A percentile compares a stretch with the other conserved stretches of the same genome.
Evolutionary conservation across 441 rosid genomes (phyloP).

Genomic region (Populus hybrid): DNA sequence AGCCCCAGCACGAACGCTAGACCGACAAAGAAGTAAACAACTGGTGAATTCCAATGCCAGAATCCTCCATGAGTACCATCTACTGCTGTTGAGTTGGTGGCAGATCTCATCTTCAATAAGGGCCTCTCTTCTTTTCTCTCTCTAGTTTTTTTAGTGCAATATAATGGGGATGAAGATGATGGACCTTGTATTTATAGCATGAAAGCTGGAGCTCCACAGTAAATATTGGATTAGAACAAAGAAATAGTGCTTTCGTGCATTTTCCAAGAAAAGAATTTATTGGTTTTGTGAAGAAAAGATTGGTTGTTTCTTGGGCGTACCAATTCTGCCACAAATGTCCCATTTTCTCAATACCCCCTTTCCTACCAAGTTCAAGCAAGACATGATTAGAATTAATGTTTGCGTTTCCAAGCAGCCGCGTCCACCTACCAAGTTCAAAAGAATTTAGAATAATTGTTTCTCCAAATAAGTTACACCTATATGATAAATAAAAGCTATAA

Average conservation of each 20-base stretch:
- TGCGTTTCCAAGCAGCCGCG: too few species aligned
- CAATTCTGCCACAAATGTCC: too few species aligned
- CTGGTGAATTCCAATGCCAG: conserved; percentile 42
- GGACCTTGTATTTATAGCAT: background rate
- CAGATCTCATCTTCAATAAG: conserved; percentile 2
- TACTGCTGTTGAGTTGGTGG: conserved; percentile 24
- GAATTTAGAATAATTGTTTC: too few species aligned
- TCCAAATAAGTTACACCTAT: too few species aligned
- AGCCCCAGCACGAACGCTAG: conserved; percentile 52
- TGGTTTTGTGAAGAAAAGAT: too few species aligned
- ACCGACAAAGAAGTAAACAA: conserved; percentile 50
- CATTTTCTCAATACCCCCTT: too few species aligned
- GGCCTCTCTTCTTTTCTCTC: background rate
- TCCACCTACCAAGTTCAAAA: too few species aligned
- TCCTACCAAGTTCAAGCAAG: too few species aligned
- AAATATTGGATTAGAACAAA: background rate
- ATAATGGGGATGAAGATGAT: background rate
- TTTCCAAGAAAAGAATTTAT: too few species aligned
- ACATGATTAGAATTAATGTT: too few species aligned
- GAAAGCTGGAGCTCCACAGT: background rate
- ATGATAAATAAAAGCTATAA: too few species aligned
- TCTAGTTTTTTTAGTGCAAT: background rate
- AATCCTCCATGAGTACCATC: conserved; percentile 18
- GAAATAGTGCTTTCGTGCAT: background rate
- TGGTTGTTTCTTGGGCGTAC: too few species aligned